phyloP scores from a whole-genome alignment of 306 rosid genomes.

The Styphnolobium japonicum region DNA sequence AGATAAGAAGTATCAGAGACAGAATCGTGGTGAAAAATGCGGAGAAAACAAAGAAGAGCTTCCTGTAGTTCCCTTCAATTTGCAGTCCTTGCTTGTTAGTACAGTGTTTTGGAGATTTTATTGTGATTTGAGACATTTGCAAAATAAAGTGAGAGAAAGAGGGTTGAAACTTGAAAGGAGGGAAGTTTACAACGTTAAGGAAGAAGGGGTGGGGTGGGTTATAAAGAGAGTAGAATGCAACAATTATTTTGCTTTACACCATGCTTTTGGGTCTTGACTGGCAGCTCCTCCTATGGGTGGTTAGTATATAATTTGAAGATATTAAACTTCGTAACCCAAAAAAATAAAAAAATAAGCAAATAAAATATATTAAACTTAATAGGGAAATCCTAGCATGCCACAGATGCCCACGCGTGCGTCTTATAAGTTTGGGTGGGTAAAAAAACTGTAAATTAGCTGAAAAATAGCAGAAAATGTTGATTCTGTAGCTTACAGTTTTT shows the following conservation, averaged over 20 bases:
- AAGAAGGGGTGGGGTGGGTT: slow-evolving; percentile 31
- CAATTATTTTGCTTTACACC: slow-evolving; percentile 35
- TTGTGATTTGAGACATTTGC: slow-evolving; percentile 66
- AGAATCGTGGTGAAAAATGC: slow-evolving; percentile 56
- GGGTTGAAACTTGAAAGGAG: background rate
- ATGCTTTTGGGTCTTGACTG: slow-evolving; percentile 56
- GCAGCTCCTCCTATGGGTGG: slow-evolving; percentile 23
- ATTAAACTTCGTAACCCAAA: too few relatives aligned
- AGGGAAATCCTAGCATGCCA: background rate
- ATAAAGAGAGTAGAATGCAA: slow-evolving; percentile 40
- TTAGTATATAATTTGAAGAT: background rate
- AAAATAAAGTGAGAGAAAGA: background rate
- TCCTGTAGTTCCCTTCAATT: slow-evolving; percentile 56
- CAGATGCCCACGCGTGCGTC: slow-evolving; percentile 1
- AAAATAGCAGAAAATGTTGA: background rate
- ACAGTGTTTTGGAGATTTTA: slow-evolving; percentile 82
- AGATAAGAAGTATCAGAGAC: slow-evolving; percentile 48
- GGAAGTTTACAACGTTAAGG: slow-evolving; percentile 47
- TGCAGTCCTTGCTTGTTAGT: slow-evolving; percentile 48
- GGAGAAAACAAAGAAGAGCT: slow-evolving; percentile 49
- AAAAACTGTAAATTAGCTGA: background rate
- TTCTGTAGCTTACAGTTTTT: background rate
- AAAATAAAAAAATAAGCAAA: too few relatives aligned
- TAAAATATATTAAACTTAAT: too few relatives aligned
- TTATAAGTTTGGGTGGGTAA: background rate